A percentile compares a stretch with the other conserved stretches of the same genome.
Conservation (phyloP, 257 asterid species). For the Ligustrum vulgare region DNA sequence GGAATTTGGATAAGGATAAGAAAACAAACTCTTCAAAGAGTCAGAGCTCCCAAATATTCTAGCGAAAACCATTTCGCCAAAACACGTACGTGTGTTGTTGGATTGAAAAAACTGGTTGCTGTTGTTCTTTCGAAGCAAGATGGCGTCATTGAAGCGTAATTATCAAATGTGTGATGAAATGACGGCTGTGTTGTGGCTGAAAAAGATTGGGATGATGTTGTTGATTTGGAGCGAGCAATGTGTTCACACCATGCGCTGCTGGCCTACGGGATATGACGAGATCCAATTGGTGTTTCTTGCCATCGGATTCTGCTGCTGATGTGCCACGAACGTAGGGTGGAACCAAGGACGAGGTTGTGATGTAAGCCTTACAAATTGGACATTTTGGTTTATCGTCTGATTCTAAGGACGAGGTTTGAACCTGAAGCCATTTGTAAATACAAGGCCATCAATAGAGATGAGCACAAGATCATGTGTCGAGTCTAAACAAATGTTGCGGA, state of each 20-base stretch:
- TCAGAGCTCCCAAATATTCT: constrained; percentile 63
- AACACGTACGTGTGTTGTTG: constrained; percentile 68
- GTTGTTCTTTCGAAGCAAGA: constrained; percentile 40
- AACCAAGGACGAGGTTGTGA: constrained; percentile 65
- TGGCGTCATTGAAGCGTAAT: constrained; percentile 39
- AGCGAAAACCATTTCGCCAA: constrained; percentile 76
- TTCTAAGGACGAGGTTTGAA: constrained; percentile 51
- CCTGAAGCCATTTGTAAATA: constrained; percentile 83
- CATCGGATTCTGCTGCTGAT: constrained; percentile 49
- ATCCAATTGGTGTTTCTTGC: constrained; percentile 49
- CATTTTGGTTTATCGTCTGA: constrained; percentile 65
- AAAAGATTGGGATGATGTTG: constrained; percentile 35
- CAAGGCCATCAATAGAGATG: constrained; percentile 97
- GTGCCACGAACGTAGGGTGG: constrained; percentile 81
- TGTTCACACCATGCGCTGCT: constrained; percentile 40
- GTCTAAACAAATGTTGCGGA: constrained; percentile 80
- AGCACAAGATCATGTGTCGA: constrained; percentile 79
- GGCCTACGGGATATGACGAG: constrained; percentile 68
- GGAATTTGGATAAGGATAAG: constrained; percentile 55
- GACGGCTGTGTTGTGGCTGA: constrained; percentile 26
- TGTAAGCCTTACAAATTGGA: constrained; percentile 74
- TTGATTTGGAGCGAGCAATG: constrained; percentile 33
- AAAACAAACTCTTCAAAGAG: constrained; percentile 46
- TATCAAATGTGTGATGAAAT: constrained; percentile 34
- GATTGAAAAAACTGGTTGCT: constrained; percentile 49